Percentiles rank a stretch among this genome's conserved stretches.
phyloP scores from a whole-genome alignment of 345 rosid genomes.

The Stellera chamaejasme region DNA sequence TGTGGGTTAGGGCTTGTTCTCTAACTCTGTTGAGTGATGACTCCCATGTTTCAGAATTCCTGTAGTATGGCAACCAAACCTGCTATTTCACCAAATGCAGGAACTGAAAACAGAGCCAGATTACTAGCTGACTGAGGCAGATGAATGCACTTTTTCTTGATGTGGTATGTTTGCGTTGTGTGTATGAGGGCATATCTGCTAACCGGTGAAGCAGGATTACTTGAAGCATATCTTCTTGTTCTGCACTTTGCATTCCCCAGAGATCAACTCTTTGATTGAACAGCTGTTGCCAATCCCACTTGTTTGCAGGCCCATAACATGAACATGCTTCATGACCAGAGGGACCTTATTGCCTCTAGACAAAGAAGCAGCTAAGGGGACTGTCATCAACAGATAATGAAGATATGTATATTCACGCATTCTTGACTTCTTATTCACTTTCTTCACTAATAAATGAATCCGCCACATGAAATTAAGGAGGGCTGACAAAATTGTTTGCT shows the following conservation, averaged over 20 bases:
- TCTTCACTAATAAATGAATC: too few species aligned
- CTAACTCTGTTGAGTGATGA: background rate
- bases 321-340: conserved; percentile 91
- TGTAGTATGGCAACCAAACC: background rate
- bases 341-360: conserved; percentile 58
- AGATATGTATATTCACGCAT: background rate
- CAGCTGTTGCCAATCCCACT: conserved; percentile 79
- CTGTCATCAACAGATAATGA: conserved; percentile 26
- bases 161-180: conserved; percentile 35
- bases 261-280: conserved; percentile 81
- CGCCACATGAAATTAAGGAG: too few species aligned
- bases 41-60: background rate
- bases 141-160: conserved; percentile 90
- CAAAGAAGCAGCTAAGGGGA: conserved; percentile 35
- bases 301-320: conserved; percentile 69
- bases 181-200: background rate
- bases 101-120: conserved; percentile 70
- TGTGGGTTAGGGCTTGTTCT: background rate
- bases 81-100: conserved; percentile 27
- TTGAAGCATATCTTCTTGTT: conserved; percentile 6
- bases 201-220: background rate
- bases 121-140: conserved; percentile 69
- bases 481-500: too few species aligned
- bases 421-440: too few species aligned
- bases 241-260: conserved; percentile 69